These are phyloP conservation scores for Blastocystis hominis DNA, from an alignment of 352 stramenopile species.

Conservation along the genomic window DNA sequence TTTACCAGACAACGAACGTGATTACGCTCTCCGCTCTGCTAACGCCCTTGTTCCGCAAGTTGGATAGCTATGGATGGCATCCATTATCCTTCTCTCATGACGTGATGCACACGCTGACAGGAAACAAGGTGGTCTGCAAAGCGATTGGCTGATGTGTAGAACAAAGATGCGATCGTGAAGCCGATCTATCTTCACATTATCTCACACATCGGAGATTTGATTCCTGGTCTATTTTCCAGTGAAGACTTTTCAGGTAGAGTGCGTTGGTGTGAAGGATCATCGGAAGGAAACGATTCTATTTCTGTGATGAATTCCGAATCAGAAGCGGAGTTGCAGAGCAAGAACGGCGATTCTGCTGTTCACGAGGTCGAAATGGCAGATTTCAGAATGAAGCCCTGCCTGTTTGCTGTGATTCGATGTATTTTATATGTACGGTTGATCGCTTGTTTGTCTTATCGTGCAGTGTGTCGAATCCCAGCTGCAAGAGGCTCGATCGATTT, in stretches of 20 bases:
- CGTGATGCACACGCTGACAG: background rate
- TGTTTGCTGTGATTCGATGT: background rate
- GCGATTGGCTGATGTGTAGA: background rate
- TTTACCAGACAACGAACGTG: slow-evolving; percentile 9
- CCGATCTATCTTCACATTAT: slow-evolving; percentile 19
- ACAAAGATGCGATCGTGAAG: slow-evolving; percentile 6
- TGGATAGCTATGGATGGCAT: slow-evolving; percentile 10
- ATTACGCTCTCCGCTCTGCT: slow-evolving; percentile 6
- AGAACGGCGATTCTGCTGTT: background rate
- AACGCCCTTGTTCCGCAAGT: slow-evolving; percentile 3
- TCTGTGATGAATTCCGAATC: too few relatives aligned
- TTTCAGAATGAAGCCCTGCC: background rate
- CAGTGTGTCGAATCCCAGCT: slow-evolving; percentile 5
- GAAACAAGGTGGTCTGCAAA: background rate
- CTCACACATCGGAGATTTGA: background rate
- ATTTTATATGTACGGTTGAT: background rate
- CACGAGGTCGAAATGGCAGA: slow-evolving; percentile 13
- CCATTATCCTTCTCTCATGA: background rate
- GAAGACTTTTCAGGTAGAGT: background rate
- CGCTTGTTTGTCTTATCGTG: background rate
- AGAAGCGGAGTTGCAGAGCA: background rate
- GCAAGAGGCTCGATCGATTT: slow-evolving; percentile 5
- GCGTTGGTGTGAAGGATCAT: background rate
- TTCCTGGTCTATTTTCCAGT: background rate
- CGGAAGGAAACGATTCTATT: background rate